Percentiles rank a stretch among this genome's conserved stretches.
These are phyloP conservation scores for Xylaria sp. DNA, from an alignment of 2,329 filamentous ascomycete species.

Conservation along the genomic window DNA sequence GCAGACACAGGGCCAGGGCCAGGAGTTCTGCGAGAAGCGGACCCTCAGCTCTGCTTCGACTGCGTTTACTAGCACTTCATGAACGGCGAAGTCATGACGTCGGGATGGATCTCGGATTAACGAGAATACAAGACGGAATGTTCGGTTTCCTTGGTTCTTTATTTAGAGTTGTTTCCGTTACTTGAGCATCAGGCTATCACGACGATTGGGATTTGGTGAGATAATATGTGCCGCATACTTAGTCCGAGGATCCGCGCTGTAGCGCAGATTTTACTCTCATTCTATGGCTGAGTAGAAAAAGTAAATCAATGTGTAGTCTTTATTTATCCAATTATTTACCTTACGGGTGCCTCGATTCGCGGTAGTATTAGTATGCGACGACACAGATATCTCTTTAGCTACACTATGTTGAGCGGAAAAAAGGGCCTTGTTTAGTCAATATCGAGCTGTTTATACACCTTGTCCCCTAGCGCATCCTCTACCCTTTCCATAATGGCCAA, in stretches of 20 bases:
- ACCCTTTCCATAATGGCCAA: conserved; percentile 82
- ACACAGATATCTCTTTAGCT: neutral
- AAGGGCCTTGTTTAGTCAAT: conserved; percentile 52
- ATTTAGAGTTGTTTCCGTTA: neutral
- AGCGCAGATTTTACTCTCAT: neutral
- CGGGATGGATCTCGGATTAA: neutral
- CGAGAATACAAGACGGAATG: neutral
- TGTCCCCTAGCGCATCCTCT: conserved; percentile 75
- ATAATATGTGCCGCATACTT: neutral
- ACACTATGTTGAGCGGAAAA: too few relatives aligned
- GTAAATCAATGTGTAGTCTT: neutral
- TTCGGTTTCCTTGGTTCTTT: neutral
- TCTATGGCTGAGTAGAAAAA: too few relatives aligned
- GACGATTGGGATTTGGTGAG: neutral
- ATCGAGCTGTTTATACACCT: conserved; percentile 64
- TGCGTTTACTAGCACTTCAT: neutral
- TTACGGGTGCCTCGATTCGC: too few relatives aligned
- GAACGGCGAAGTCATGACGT: neutral
- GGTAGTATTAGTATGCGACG: neutral
- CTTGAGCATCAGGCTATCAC: neutral
- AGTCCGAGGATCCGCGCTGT: neutral
- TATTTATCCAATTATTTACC: too few relatives aligned
- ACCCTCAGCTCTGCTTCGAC: neutral
- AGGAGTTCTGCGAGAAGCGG: neutral
- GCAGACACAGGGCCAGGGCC: neutral